Base-by-base conservation (phyloP, 2,329 filamentous ascomycete species). In the Clonostachys rosea region DNA sequence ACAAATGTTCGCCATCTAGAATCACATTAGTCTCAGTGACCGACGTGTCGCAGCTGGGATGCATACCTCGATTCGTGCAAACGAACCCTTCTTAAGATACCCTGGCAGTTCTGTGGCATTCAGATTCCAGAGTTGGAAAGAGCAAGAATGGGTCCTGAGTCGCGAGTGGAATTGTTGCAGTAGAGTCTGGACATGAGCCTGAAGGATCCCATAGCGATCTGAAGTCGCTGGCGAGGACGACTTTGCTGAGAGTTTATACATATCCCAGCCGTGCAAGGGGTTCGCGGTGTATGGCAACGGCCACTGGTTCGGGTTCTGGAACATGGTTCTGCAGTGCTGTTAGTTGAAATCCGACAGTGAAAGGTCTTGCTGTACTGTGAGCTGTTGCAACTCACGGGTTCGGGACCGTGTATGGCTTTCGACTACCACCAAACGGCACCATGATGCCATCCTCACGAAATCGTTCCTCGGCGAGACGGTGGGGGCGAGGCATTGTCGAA, bases 261-360 rank as follows among this genome's bases (percentile, higher is more conserved):
- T 17, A 2, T 42, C 5, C 70, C 69, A 74, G 4, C 69, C 66
- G 14, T 36, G 13, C 5, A 42, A 40, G 9, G 45, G 45, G 30
- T 42, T 14, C 18, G 17, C 10, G 33, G 5, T 8, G 13, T 46
- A 18, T 12, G 7, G 7, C 45, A 46, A 14, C 9, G 35, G 45
- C 45, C 45, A 46, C 7, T 11, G 5, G n/a, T 36, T 30, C 14
- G 14, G 12, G 10, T 13, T 11, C 43, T 45, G 43, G 20, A 17
- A 45, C 16, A 36, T 17, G 14, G 43, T 45, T 17, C 18, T 36
- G 16, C 42, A 43, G 42, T n/a, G 18, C 17, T 17, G 17, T 10
- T 39, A 39, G 14, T n/a, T n/a, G 17, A 5, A 18, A 39, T 39
- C 4, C 11, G 14, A n/a, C 5, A 13, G 7, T 35, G 14, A 4